Base-by-base conservation (phyloP, 1,284 basidiomycete species). In the Ganoderma lingzhi region DNA sequence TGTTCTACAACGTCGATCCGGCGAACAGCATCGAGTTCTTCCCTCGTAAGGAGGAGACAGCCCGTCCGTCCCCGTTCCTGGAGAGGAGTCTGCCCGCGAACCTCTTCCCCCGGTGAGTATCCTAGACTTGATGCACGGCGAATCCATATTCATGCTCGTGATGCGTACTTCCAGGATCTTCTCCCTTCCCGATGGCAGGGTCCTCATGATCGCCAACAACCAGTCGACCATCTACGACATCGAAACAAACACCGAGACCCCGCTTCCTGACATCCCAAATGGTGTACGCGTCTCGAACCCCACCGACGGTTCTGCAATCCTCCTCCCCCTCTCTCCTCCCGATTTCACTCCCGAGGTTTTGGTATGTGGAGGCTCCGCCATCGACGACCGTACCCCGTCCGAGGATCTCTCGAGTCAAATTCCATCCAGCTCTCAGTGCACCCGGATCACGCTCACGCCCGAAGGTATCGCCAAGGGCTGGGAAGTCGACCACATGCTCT, bases 1-100 rank as follows among this genome's bases (percentile, higher is more conserved):
- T 73, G 10, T 83, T 84, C 74, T 80, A 83, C 72, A 84, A 83
- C 68, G 76, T 75, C 35, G 80, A 83, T 30, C 81, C 83, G 0
- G 84, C 82, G 65, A 87, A 86, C 73, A 84, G 80, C n/a, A 80
- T 85, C 73, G 86, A 88, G 74, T 88, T 84, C 76, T 87, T 85
- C 80, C 87, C 86, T 12, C 79, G 83, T 1, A 88, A 88, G 71
- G 83, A 85, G 68, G 78, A 80, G 41, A 83, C 83, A 3, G 76
- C 84, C 19, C 78, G 85, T 58, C 80, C 81, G 44, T 86, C 83
- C 9, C 76, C 79, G 2, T 88, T 89, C 79, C 80, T 89, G 51
- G 69, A 74, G 41, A 64, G 75, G 42, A 61, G 59, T 56, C 66
- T 75, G 3, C 74, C 74, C 0, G 65, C 73, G 9, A 74, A 76